phyloP scores from a whole-genome alignment of 768 basidiomycete species.

The Ephemerocybe angulata region DNA sequence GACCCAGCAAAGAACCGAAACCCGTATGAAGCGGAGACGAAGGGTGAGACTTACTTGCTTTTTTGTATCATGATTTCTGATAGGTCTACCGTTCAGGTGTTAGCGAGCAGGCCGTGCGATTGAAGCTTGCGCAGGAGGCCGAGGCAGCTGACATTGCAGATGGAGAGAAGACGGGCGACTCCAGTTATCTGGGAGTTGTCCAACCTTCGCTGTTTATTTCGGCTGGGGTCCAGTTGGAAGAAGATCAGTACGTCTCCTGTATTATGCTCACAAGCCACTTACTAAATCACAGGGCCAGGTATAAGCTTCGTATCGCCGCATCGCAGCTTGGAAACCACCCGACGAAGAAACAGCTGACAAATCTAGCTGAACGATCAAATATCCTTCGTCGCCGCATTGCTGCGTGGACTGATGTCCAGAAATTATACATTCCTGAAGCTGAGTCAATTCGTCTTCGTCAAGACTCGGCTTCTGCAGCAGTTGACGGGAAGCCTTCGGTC shows the following conservation, averaged over 20 bases:
- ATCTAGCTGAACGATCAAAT: background rate
- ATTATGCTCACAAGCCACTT: background rate
- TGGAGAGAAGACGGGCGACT: background rate
- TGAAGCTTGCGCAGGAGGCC: background rate
- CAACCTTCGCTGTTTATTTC: background rate
- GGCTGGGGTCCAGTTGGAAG: background rate
- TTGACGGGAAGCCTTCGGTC: background rate
- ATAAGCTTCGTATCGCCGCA: background rate
- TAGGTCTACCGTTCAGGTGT: background rate
- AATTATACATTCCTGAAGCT: background rate
- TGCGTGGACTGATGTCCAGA: background rate
- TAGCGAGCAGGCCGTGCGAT: background rate
- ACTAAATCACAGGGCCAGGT: background rate
- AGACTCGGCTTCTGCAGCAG: background rate
- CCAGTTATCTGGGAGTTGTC: background rate
- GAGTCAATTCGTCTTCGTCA: background rate
- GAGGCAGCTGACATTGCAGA: background rate
- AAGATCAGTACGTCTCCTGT: background rate
- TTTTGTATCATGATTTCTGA: background rate
- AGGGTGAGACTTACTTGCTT: background rate
- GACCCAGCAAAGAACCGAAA: slow-evolving; percentile 16
- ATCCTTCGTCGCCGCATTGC: background rate
- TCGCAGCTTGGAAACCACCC: background rate
- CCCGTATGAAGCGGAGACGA: slow-evolving; percentile 15
- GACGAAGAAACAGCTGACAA: background rate